These are phyloP conservation scores for Prunus salicina DNA, from an alignment of 306 rosid species.

Conservation along the genomic window DNA sequence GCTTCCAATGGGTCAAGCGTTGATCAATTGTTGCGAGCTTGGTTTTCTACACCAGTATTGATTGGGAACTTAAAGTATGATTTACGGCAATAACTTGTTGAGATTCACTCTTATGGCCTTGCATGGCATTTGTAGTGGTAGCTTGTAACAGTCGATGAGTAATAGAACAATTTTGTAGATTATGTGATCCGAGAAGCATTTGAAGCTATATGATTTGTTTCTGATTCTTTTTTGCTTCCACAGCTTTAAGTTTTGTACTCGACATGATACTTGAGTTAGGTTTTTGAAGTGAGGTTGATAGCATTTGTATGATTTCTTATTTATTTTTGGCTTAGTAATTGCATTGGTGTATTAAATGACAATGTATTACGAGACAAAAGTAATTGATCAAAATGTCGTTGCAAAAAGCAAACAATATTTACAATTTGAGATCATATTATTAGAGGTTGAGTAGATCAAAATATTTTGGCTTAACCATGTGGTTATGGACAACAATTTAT, in stretches of 20 bases:
- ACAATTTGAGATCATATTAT: background rate
- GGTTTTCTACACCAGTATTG: slow-evolving; percentile 13
- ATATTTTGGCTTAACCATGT: background rate
- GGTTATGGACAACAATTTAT: background rate
- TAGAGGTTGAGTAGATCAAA: no score
- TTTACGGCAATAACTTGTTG: slow-evolving; percentile 18
- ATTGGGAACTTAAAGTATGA: slow-evolving; percentile 27
- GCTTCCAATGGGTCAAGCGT: slow-evolving; percentile 99
- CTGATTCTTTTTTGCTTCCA: background rate
- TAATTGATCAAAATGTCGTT: no score
- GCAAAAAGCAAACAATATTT: no score
- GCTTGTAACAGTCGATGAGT: slow-evolving; percentile 1
- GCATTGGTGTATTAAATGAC: no score
- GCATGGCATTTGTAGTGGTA: background rate
- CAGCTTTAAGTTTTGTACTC: no score
- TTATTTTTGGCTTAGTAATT: no score
- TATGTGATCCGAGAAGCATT: background rate
- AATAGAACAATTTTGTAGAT: background rate
- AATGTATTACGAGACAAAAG: no score
- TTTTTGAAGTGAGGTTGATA: no score
- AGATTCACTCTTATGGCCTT: background rate
- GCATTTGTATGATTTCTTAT: background rate
- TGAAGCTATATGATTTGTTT: background rate
- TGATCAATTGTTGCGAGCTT: slow-evolving; percentile 25
- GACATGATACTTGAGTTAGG: background rate